Conservation (phyloP, 2,329 filamentous ascomycete species). For the Xylaria sp. region DNA sequence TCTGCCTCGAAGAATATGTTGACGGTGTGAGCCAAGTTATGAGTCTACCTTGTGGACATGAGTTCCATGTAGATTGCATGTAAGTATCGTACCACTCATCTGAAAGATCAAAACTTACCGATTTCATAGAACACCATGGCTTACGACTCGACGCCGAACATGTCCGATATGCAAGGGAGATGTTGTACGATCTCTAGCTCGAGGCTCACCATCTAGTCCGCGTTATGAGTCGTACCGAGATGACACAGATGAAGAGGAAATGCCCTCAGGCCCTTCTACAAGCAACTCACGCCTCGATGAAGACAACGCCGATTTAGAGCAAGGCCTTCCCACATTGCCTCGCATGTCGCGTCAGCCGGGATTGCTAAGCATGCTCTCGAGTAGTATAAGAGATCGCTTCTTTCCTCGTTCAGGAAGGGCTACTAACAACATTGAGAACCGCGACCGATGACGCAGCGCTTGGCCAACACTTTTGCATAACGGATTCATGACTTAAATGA, state of each 20-base stretch:
- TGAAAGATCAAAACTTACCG: conserved; percentile 38
- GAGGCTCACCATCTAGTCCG: conserved; percentile 61
- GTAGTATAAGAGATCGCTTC: conserved; percentile 43
- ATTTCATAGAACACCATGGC: conserved; percentile 83
- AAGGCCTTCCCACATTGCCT: conserved; percentile 50
- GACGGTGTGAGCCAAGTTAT: conserved; percentile 95
- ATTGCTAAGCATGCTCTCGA: conserved; percentile 55
- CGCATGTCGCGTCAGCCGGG: conserved; percentile 46
- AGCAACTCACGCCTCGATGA: conserved; percentile 38
- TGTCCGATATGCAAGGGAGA: conserved; percentile 99
- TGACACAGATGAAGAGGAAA: conserved; percentile 58
- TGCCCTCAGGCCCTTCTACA: conserved; percentile 40
- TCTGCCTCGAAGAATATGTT: conserved; percentile 95
- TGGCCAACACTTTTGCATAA: conserved; percentile 29
- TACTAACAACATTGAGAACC: conserved; percentile 19
- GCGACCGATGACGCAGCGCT: conserved; percentile 30
- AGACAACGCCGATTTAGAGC: conserved; percentile 56
- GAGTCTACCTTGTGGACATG: conserved; percentile 96
- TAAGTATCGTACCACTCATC: conserved; percentile 63
- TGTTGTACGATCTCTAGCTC: conserved; percentile 78
- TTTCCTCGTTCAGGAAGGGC: conserved; percentile 24
- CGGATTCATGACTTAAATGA: conserved; percentile 32
- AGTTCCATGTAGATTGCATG: conserved; percentile 99
- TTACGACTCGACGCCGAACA: conserved; percentile 93
- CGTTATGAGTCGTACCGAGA: conserved; percentile 67